These are phyloP conservation scores for Edaphochlamys debaryana DNA, from an alignment of 139 green algal species.

Conservation along the genomic window DNA sequence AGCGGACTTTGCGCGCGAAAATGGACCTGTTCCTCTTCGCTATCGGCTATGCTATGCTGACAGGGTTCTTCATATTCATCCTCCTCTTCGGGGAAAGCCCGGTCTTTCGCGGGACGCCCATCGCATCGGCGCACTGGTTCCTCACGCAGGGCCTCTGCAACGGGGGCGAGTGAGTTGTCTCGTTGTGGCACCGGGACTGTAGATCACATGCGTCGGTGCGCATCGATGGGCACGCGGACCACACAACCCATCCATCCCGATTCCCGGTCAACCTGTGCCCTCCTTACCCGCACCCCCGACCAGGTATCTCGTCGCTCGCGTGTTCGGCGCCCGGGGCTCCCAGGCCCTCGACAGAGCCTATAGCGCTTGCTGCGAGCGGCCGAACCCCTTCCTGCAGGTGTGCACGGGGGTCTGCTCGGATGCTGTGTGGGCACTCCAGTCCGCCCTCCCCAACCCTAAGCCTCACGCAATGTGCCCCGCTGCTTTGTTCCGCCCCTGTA, in stretches of 20 bases:
- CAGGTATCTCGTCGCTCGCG: conserved; percentile 16
- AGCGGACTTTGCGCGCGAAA: neutral
- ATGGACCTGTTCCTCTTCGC: conserved; percentile 57
- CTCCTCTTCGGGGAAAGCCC: conserved; percentile 66
- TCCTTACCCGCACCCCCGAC: too few species aligned
- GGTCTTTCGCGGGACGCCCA: conserved; percentile 48
- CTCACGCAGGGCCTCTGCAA: conserved; percentile 50
- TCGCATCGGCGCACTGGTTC: conserved; percentile 59
- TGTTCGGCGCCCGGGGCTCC: neutral
- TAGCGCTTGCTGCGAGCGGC: conserved; percentile 53
- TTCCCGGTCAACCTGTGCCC: neutral
- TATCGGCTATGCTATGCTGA: conserved; percentile 40
- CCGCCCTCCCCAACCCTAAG: too few species aligned
- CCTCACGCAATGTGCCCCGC: too few species aligned
- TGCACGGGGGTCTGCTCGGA: too few species aligned
- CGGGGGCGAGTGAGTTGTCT: conserved; percentile 48
- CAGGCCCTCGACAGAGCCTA: conserved; percentile 25
- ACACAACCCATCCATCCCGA: neutral
- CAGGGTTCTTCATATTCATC: conserved; percentile 52
- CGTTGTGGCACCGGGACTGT: too few species aligned
- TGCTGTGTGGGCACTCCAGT: too few species aligned
- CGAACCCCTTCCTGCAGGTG: conserved; percentile 59
- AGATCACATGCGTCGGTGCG: too few species aligned
- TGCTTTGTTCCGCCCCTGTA: too few species aligned
- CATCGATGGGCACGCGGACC: too few species aligned